phyloP scores from a whole-genome alignment of 2,329 filamentous ascomycete genomes.

The Xylaria sp. region DNA sequence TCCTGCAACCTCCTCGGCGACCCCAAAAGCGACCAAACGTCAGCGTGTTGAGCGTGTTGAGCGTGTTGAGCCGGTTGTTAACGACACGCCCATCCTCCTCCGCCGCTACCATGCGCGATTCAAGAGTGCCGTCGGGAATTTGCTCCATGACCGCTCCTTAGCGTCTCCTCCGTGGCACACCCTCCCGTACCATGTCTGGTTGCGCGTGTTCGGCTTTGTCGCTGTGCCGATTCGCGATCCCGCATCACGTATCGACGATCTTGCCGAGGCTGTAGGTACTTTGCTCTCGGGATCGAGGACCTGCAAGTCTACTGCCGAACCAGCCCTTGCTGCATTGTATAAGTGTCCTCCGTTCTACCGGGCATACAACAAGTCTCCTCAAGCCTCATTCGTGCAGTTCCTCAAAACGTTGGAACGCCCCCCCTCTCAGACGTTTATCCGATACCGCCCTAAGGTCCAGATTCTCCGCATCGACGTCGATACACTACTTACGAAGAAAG shows the following conservation, averaged over 20 bases:
- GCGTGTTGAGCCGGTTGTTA: neutral
- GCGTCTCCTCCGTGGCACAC: slow-evolving; percentile 62
- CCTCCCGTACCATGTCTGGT: slow-evolving; percentile 75
- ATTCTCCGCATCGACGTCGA: slow-evolving; percentile 75
- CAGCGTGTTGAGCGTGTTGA: slow-evolving; percentile 12
- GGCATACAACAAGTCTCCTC: slow-evolving; percentile 57
- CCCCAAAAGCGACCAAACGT: slow-evolving; percentile 29
- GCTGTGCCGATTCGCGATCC: slow-evolving; percentile 65
- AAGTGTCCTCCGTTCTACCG: slow-evolving; percentile 69
- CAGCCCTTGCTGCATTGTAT: slow-evolving; percentile 79
- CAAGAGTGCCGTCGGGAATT: slow-evolving; percentile 15
- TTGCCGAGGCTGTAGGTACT: slow-evolving; percentile 55
- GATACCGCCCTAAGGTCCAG: slow-evolving; percentile 78
- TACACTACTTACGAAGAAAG: slow-evolving; percentile 46
- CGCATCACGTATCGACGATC: slow-evolving; percentile 55
- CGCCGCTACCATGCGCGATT: neutral
- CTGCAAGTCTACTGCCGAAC: slow-evolving; percentile 75
- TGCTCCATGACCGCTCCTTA: slow-evolving; percentile 54
- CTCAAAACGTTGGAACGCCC: slow-evolving; percentile 55
- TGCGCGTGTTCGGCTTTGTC: slow-evolving; percentile 76
- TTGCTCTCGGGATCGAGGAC: slow-evolving; percentile 71
- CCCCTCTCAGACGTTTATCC: slow-evolving; percentile 61
- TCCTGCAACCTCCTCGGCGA: neutral
- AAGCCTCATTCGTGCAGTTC: slow-evolving; percentile 63
- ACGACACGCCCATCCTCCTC: neutral